These are phyloP conservation scores for Chlorokybus atmophyticus DNA, from an alignment of 139 green algal genomes.

Conservation along the genomic window DNA sequence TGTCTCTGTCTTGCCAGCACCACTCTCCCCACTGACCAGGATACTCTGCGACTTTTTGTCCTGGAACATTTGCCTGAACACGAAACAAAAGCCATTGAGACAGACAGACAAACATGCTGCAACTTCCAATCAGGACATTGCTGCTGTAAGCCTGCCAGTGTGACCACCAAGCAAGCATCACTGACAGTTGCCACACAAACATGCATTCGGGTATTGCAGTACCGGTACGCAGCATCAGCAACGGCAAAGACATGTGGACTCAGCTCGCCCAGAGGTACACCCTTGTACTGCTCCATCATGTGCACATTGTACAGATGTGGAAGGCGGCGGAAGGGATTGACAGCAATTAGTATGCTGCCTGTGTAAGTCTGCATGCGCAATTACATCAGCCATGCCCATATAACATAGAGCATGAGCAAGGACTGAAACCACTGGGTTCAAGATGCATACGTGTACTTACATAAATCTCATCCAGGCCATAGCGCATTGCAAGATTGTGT, in stretches of 20 bases:
- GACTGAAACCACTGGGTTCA: no score
- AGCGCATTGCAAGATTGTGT: constrained; percentile 57
- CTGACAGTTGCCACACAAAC: no score
- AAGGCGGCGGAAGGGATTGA: constrained; percentile 64
- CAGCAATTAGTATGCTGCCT: constrained; percentile 67
- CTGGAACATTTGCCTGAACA: constrained; percentile 21
- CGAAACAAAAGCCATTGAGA: background rate
- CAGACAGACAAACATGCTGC: background rate
- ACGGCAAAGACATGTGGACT: constrained; percentile 72
- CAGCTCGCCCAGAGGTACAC: constrained; percentile 68
- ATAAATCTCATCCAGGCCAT: constrained; percentile 66
- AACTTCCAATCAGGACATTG: no score
- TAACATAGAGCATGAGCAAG: no score
- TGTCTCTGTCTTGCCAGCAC: constrained; percentile 98
- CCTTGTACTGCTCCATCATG: constrained; percentile 75
- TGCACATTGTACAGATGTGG: constrained; percentile 54
- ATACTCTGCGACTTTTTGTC: constrained; percentile 38
- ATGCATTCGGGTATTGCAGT: no score
- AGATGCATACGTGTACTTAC: constrained; percentile 9
- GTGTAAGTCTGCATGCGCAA: constrained; percentile 49
- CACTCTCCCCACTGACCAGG: constrained; percentile 70
- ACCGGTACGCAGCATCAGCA: constrained; percentile 48
- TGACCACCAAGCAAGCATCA: no score
- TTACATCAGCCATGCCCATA: background rate
- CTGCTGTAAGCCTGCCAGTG: no score